Base-by-base conservation (phyloP, 257 asterid genomes). In the Przewalskia tangutica region DNA sequence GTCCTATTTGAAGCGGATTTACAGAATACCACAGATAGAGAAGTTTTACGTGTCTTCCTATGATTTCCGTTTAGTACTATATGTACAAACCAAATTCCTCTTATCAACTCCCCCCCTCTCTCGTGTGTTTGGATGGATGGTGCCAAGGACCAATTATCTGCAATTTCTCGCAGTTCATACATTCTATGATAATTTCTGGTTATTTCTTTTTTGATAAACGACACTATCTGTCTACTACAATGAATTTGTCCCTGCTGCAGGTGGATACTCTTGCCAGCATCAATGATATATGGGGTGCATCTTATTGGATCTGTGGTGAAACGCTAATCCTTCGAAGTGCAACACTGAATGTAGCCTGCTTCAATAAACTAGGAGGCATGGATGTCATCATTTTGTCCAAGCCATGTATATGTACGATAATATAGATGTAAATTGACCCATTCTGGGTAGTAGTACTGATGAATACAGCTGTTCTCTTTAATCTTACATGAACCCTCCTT, bases 371-470 rank as follows among this genome's bases (percentile, higher is more conserved):
- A 42, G 18, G 42, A n/a, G 16, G 83, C 46, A 20, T 62, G 50
- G 58, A 79, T 64, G 76, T 46, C 48, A 44, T 62, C 77, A 60
- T 42, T 80, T 80, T 12, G 76, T 66, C 76, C 63, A 20, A 42
- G 73, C 59, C 38, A 14, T 65, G 38, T 40, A 65, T 60, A 60
- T 79, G 46, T 12, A 59, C n/a, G 58, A 79, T 50, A 60, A 34
- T 79, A 80, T 60, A 23, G 77, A 27, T 80, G 77, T 62, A 62
- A 79, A 62, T 80, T 14, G 79, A 32, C 60, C 79, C 60, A 7
- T 50, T 50, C 23, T 73, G 42, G 79, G 56, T 48, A 48, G 42
- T 50, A 27, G 42, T 23, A 27, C 62, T 73, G 60, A 23, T 38
- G 44, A 48, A 53, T 48, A 12, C 13, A 48, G 10, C 13, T 23